Percentiles rank a stretch among this genome's conserved stretches.
These are phyloP conservation scores for Sedum album DNA, from an alignment of 164 flowering plant species.

Conservation along the genomic window DNA sequence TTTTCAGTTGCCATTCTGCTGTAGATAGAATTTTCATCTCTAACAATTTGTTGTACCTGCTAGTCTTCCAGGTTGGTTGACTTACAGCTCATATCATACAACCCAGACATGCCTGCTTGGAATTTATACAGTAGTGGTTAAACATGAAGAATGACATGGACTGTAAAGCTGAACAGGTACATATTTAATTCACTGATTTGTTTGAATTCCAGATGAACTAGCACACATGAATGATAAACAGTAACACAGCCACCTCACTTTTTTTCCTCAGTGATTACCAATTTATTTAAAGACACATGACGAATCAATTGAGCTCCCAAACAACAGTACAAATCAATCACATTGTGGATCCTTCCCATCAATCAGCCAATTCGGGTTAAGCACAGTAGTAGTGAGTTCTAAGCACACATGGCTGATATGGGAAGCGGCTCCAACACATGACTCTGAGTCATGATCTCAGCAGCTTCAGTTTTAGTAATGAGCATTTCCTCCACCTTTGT, in stretches of 20 bases:
- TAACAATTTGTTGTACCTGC: background rate
- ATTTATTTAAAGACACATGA: background rate
- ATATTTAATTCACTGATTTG: background rate
- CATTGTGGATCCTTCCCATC: background rate
- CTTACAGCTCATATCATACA: background rate
- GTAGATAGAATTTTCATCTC: background rate
- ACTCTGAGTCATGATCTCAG: background rate
- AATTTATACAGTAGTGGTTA: background rate
- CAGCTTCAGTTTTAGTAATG: background rate
- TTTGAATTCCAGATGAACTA: background rate
- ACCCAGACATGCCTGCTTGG: background rate
- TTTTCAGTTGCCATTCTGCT: background rate
- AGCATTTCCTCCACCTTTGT: background rate
- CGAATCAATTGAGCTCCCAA: background rate
- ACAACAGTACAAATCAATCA: background rate
- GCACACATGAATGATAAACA: background rate
- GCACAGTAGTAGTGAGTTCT: background rate
- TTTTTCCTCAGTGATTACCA: background rate
- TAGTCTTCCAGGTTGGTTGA: background rate
- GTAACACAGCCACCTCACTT: background rate
- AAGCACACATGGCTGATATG: background rate
- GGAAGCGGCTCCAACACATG: background rate
- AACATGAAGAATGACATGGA: background rate
- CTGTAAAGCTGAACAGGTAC: background rate
- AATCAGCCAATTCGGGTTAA: background rate